Evolutionary conservation across 345 rosid genomes (phyloP).

Genomic region (Eucalyptus erythrocorys): DNA sequence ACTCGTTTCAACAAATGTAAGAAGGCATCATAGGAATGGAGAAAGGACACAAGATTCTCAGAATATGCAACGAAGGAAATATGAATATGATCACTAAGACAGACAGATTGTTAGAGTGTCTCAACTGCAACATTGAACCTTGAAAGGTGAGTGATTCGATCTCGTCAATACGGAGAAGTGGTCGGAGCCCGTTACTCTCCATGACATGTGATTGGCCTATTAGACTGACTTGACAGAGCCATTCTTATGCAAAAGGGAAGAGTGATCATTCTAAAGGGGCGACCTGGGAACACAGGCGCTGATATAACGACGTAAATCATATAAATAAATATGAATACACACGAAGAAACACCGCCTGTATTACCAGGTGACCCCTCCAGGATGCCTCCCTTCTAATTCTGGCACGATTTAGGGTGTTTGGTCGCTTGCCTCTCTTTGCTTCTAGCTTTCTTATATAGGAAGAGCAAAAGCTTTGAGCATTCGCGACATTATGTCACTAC

Average conservation of each 20-base stretch:
- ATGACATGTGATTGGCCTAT: background rate
- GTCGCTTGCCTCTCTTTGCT: background rate
- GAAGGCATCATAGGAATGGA: background rate
- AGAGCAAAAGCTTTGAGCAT: background rate
- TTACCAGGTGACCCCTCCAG: background rate
- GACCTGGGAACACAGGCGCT: background rate
- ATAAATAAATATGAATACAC: background rate
- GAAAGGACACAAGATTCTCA: background rate
- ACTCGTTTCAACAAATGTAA: background rate
- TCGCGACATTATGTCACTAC: background rate
- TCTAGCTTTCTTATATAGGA: background rate
- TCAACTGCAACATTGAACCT: background rate
- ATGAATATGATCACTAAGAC: background rate
- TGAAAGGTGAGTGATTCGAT: background rate
- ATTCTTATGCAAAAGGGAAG: background rate
- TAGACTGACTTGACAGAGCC: fast-evolving
- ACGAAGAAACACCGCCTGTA: background rate
- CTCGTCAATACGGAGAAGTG: background rate
- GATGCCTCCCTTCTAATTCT: background rate
- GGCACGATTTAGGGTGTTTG: background rate
- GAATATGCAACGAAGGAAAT: background rate
- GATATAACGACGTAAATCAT: background rate
- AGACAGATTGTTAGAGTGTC: background rate
- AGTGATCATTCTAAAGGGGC: background rate
- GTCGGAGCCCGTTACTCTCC: background rate